Evolutionary conservation across 148 eudicot genomes (phyloP), one percentile per base, ranked within the genome.

Genomic region (Cornus suecica): DNA sequence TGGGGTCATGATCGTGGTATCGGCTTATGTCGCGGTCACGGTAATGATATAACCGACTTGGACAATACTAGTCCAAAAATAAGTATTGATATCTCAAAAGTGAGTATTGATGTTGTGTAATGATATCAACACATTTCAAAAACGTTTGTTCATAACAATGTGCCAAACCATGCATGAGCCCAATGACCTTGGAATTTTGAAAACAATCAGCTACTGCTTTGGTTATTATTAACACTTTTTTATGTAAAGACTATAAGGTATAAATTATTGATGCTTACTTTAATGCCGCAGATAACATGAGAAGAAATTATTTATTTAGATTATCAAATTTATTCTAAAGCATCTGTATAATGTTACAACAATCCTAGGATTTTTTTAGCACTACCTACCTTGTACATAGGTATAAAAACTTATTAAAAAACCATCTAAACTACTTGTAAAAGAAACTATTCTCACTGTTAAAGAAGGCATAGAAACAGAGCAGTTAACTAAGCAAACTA

Each of bases 341-440:
- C 62, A 58, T 48, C 60, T 65, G 30, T 51, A 18, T 27, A 24
- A 56, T 73, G 77, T 37, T 73, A 79, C 77, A 61, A 73, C 73
- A 79, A 73, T 68, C 67, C 61, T 67, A 34, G 30, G 22, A 52
- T 65, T 79, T 61, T 67, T 45, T 28, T 45, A 16, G 18, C 48
- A 4, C 64, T 60, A 8, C 48, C 72, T 68, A 20, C n/a, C 45
- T 58, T 61, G 27, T 73, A 66, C 25, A 52, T 45, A 24, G 68
- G 15, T 65, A 71, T 71, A 51, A 29, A 10, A 71, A 77, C 48
- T 45, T 66, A 29, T 22, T 66, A 24, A 10, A 26, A 37, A 69
- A 42, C 27, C 65, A 27, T 63, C 22, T 42, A 45, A 62, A 22
- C 27, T 75, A 23, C 27, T 58, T 13, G 25, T 7, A 52, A 63